Evolutionary conservation across 2,329 filamentous ascomycete species (phyloP).

Genomic region (Ciborinia camelliae): DNA sequence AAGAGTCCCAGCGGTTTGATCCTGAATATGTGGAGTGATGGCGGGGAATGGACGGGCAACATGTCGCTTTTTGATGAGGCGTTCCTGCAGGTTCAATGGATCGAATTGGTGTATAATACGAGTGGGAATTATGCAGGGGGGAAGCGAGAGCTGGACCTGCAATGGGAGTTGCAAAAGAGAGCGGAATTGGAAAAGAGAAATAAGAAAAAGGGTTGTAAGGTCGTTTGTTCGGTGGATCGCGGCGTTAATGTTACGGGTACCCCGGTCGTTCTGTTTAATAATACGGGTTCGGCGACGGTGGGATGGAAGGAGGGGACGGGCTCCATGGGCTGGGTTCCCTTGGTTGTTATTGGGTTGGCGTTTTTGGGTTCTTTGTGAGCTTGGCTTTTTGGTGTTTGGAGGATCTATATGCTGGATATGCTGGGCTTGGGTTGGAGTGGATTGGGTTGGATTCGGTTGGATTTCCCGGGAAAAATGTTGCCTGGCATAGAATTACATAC

Average conservation of each 20-base stretch:
- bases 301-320: conserved; percentile 14
- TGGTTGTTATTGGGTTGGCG: background rate
- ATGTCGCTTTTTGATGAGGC: conserved; percentile 33
- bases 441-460: too few relatives aligned
- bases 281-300: conserved; percentile 18
- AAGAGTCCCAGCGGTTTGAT: conserved; percentile 31
- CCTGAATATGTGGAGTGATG: conserved; percentile 38
- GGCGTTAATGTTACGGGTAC: conserved; percentile 30
- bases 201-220: conserved; percentile 29
- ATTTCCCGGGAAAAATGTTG: too few relatives aligned
- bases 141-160: too few relatives aligned
- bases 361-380: conserved; percentile 8
- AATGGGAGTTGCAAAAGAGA: background rate
- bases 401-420: too few relatives aligned
- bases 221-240: conserved; percentile 34
- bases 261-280: conserved; percentile 31
- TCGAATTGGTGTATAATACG: conserved; percentile 36
- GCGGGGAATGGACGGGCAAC: conserved; percentile 35
- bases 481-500: too few relatives aligned
- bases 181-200: conserved; percentile 25
- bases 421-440: too few relatives aligned
- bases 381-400: too few relatives aligned
- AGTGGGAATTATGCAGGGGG: conserved; percentile 26
- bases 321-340: conserved; percentile 6
- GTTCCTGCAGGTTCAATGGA: conserved; percentile 36